phyloP scores from a whole-genome alignment of 306 rosid genomes.

The Echinosophora koreensis region DNA sequence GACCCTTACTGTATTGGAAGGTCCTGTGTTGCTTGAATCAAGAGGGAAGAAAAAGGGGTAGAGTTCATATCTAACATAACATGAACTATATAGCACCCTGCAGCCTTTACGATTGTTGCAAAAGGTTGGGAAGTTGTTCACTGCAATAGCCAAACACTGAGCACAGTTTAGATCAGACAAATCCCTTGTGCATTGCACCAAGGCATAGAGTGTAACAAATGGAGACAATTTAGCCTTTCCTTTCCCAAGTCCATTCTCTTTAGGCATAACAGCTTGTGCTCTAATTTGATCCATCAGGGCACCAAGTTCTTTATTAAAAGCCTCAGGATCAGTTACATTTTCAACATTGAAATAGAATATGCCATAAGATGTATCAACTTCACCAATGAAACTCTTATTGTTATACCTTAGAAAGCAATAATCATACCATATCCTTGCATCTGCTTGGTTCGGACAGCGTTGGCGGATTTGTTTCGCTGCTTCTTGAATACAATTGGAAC shows the following conservation, averaged over 20 bases:
- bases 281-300: constrained; percentile 51
- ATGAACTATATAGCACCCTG: constrained; percentile 65
- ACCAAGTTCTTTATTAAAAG: constrained; percentile 59
- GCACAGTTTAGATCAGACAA: constrained; percentile 57
- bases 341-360: constrained; percentile 58
- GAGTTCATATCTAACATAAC: constrained; percentile 76
- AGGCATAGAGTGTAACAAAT: constrained; percentile 64
- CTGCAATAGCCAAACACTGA: constrained; percentile 76
- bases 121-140: constrained; percentile 51
- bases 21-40: constrained; percentile 43
- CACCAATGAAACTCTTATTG: constrained; percentile 55
- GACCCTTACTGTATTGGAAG: constrained; percentile 39
- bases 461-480: constrained; percentile 61
- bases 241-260: constrained; percentile 67
- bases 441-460: constrained; percentile 62
- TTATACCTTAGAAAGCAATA: constrained; percentile 64
- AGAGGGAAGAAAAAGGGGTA: constrained; percentile 77
- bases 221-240: constrained; percentile 57
- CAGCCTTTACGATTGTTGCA: constrained; percentile 64
- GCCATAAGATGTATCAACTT: constrained; percentile 66
- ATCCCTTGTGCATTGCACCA: constrained; percentile 81
- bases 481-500: constrained; percentile 63
- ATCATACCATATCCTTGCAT: constrained; percentile 75
- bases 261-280: constrained; percentile 50
- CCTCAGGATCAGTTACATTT: constrained; percentile 65